Base-by-base conservation (phyloP, 495 filamentous ascomycete genomes). In the Podospora pseudocomata region DNA sequence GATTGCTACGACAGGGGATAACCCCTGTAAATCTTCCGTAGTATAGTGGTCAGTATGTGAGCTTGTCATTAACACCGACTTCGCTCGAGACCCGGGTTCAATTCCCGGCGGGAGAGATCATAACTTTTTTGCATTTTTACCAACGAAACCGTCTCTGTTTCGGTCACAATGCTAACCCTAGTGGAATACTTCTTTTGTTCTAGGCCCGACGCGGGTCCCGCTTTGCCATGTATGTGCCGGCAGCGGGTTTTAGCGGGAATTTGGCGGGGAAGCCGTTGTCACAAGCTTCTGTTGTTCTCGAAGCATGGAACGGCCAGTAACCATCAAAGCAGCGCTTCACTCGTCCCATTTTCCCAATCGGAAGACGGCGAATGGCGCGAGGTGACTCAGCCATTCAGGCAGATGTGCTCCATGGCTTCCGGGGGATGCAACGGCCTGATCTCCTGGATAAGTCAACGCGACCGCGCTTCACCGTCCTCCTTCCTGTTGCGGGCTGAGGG, bases 21-120 rank as follows among this genome's bases (percentile, higher is more conserved):
- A 74, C 72, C 72, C 65, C 64, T 60, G 65, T 56, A 72, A 59
- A 55, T 74, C 72, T 74, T 74, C 72, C 72, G 72, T 74, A 74
- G 72, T 74, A 74, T 74, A 74, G 72, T 74, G 72, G 72, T 74
- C 67, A 74, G 72, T 74, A 74, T 74, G 67, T 74, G 72, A 74
- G 72, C 72, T 74, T 74, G 72, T 74, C 72, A 74, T 58, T 15
- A 53, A 26, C n/a, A 4, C 7, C 30, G 64, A 71, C 64, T 34
- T 67, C 72, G 72, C 72, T 74, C 72, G 72, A 68, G 72, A 74
- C 72, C 72, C 72, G 72, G 72, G 72, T 74, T 74, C 72, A 74
- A 74, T 74, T 74, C 72, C 72, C 72, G 72, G 72, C 72, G 72
- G 72, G 72, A 74, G 72, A 74, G 72, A 62, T n/a, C 44, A 67